A percentile compares a stretch with the other conserved stretches of the same genome.
Conservation (phyloP, 805 yeast genomes). For the Saturnispora bothae region DNA sequence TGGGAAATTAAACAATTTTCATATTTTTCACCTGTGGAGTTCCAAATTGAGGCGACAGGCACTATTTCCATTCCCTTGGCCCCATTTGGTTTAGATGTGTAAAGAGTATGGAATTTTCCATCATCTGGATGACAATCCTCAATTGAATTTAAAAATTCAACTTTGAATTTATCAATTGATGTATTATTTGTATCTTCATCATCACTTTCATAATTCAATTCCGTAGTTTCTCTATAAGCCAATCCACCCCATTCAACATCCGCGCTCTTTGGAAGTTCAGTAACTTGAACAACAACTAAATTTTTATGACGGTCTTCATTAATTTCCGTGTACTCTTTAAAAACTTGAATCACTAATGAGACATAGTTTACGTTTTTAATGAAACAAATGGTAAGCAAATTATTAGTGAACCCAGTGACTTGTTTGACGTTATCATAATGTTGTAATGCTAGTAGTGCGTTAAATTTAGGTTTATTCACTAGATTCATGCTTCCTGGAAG, state of each 20-base stretch:
- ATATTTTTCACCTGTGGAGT: background rate
- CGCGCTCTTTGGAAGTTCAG: constrained; percentile 52
- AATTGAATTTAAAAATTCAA: constrained; percentile 34
- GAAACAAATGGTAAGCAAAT: constrained; percentile 46
- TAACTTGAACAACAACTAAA: constrained; percentile 43
- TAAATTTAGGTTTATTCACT: constrained; percentile 19
- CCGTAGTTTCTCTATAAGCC: constrained; percentile 32
- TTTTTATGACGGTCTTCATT: constrained; percentile 14
- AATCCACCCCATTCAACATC: constrained; percentile 69
- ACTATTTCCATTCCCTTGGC: constrained; percentile 1
- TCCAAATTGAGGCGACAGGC: constrained; percentile 9
- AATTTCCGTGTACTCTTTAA: constrained; percentile 32
- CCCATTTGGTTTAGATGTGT: background rate
- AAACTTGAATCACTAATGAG: constrained; percentile 27
- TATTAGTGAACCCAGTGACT: constrained; percentile 36
- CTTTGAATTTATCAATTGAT: constrained; percentile 25
- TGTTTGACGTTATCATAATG: constrained; percentile 57
- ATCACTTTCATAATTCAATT: constrained; percentile 34
- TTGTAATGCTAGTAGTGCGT: constrained; percentile 54
- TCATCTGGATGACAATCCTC: constrained; percentile 26
- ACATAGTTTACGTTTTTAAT: constrained; percentile 30
- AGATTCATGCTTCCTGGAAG: constrained; percentile 62
- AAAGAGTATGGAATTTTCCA: constrained; percentile 17
- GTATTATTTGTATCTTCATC: constrained; percentile 21
- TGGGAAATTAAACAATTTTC: background rate